Base-by-base conservation (phyloP, 306 rosid genomes). In the Oxytropis ochrocephala region DNA sequence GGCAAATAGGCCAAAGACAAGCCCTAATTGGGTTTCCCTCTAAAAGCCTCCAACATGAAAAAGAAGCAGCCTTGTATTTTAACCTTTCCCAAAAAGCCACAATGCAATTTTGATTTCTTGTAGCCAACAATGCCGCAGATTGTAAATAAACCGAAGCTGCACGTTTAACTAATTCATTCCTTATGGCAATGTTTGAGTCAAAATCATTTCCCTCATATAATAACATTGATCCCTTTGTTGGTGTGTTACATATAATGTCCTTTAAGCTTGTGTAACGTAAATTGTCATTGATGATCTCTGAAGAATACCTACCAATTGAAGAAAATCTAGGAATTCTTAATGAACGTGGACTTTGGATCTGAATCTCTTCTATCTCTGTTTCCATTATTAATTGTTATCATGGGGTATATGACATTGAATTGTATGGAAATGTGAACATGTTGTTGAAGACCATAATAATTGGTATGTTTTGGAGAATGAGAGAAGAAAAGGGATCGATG, bases 71-170 rank as follows among this genome's bases (percentile, higher is more conserved):
- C 43, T 18, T 70, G 21, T 6, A 67, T 79, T 77, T 65, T 0
- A 87, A 5, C 66, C 71, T 83, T 57, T 51, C 85, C 89, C 87
- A 81, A 27, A 91, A 83, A 4, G 69, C 70, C 6, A 52, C 69
- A 13, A 86, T 44, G 61, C 74, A 66, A 12, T 67, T 79, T 11
- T 71, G 69, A 36, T 88, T 79, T 36, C 76, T 76, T n/a, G 81
- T 74, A 11, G 35, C 78, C 64, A 85, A 54, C 2, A 77, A 8
- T 1, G 77, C 84, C 0, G 96, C 46, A 1, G 96, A 85, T 60
- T 85, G 93, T 0, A 91, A 74, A 33, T 91, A 88, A 5, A 78
- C 80, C 0, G 93, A 91, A 13, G 96, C 93, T 0, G 89, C 91
- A 1, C 84, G 86, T 70, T 87, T 88, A 6, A 91, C 91, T 16